phyloP scores from a whole-genome alignment of 139 green algal species.

The Dunaliella primolecta region DNA sequence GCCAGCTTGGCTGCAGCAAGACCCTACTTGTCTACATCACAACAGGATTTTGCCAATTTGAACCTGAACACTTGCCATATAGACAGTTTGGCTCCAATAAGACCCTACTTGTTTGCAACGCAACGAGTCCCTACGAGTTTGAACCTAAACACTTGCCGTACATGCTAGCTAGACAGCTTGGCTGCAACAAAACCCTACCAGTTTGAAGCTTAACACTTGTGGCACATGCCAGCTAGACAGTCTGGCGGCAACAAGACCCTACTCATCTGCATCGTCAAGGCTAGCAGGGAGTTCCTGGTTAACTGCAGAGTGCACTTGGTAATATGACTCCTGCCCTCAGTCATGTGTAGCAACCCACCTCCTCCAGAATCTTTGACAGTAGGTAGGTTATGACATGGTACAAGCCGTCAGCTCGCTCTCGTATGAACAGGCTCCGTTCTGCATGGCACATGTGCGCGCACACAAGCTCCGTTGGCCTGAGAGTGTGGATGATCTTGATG shows the following conservation, averaged over 20 bases:
- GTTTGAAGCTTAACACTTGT: not conserved
- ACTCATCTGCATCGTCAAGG: not conserved
- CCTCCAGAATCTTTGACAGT: slow-evolving; percentile 56
- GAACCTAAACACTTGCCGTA: not conserved
- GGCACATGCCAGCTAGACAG: not conserved
- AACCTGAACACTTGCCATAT: not conserved
- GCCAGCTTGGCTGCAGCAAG: no score
- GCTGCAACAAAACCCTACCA: no score
- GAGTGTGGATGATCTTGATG: not conserved
- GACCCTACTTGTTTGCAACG: not conserved
- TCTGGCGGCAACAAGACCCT: not conserved
- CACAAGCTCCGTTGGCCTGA: not conserved
- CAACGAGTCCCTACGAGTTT: not conserved
- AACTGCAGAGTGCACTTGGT: no score
- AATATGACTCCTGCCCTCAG: no score
- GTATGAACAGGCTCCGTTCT: slow-evolving; percentile 74
- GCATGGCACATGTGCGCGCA: not conserved
- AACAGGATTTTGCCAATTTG: not conserved
- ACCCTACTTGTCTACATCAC: no score
- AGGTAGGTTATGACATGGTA: slow-evolving; percentile 82
- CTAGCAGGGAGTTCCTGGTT: no score
- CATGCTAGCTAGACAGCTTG: no score
- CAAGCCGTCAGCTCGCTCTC: slow-evolving; percentile 76
- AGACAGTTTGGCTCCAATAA: not conserved
- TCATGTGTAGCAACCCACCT: not conserved